Evolutionary conservation across 768 basidiomycete genomes (phyloP).

Genomic region (Auricularia sp.): DNA sequence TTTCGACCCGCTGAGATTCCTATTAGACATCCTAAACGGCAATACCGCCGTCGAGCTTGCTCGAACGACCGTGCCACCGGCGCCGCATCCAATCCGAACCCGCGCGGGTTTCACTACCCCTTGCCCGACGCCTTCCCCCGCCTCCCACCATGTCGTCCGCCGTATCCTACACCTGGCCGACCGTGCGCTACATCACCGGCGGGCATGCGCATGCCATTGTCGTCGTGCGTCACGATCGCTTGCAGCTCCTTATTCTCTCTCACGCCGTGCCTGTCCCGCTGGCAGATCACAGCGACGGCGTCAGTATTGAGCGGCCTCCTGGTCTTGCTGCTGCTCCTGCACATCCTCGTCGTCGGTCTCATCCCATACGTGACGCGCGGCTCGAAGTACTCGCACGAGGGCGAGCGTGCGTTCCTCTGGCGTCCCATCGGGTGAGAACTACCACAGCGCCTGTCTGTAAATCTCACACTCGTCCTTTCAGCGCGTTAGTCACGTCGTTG

Average conservation of each 20-base stretch:
- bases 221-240: background rate
- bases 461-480: background rate
- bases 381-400: background rate
- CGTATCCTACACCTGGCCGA: background rate
- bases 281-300: background rate
- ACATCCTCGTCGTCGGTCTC: background rate
- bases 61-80: background rate
- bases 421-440: background rate
- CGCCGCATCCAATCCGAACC: background rate
- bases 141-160: background rate
- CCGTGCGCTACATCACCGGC: background rate
- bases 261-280: background rate
- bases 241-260: background rate
- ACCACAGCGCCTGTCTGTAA: background rate
- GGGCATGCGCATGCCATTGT: background rate
- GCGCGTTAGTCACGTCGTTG: background rate
- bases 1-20: too few species aligned
- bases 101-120: background rate
- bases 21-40: too few species aligned
- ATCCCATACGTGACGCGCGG: background rate
- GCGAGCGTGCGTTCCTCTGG: background rate
- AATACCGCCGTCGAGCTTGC: background rate
- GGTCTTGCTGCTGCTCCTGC: background rate
- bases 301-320: background rate
- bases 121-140: background rate